Evolutionary conservation across 768 basidiomycete genomes (phyloP), one percentile per base, ranked within the genome.

Genomic region (Mycena latifolia): DNA sequence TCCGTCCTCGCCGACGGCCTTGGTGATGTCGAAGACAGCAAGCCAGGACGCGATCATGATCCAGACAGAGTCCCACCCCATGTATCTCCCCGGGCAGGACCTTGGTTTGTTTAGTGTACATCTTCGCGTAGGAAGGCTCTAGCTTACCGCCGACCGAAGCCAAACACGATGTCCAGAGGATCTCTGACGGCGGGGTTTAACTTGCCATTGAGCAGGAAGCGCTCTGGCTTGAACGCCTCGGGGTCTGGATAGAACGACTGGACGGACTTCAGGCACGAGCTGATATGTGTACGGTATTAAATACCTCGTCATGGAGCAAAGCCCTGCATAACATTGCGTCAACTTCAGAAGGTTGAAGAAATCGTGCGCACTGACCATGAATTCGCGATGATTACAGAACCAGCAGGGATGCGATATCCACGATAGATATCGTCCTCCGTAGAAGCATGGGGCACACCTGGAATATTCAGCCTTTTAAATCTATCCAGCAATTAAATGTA

Each of bases 401-500:
- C 70, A 5, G 53, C 50, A 5, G 70, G 70, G 14, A 71, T 69
- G 18, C 59, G 59, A 54, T 72, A 70, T 15, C 61, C 68, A 12
- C 55, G 27, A 51, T 69, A 73, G n/a, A 55, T 52, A 41, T 64
- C 68, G n/a, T 71, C 72, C 41, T 53, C 57, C 20, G 45, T 55
- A 2, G 60, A n/a, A 17, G 29, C 45, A 59, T 69, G 67, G 0
- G 67, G 66, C 18, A 68, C 39, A 27, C 67, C 69, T 69, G 33
- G 20, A 29, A 35, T 35, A 35, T 35, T 14, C 8, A 35, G 33
- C 33, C 33, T 35, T 14, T n/a, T n/a, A 20, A 29, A 46, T 33
- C 15, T 39, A 15, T 39, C 10, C 18, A 9, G 25, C 25, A 17
- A 39, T 5, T 15, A 39, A 39, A 39, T 5, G 37, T 10, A 17